Evolutionary conservation across 495 filamentous ascomycete genomes (phyloP), one percentile per base, ranked within the genome.

Genomic region (Aspergillus asperescens): DNA sequence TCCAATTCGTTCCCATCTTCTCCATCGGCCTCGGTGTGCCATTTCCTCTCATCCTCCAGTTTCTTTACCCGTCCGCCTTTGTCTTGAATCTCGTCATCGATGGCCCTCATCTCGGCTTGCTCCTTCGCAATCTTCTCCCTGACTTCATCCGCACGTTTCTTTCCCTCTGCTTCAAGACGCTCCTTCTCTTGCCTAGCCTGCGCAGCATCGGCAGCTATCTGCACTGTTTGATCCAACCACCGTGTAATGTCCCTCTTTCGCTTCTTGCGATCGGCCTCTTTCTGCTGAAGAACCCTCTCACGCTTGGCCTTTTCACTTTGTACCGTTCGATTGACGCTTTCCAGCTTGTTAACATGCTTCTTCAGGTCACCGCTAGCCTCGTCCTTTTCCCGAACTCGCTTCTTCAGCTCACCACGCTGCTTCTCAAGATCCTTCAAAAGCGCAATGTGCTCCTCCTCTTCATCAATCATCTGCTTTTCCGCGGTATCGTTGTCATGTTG

Each of bases 311-410:
- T 88, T 59, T 83, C 82, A 47, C 85, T 85, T 62, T 95, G 86
- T 8, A 90, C 89, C n/a, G 81, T 78, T 44, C 89, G 79, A 68
- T 95, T 96, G 43, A 84, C 74, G 25, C 89, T 83, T 59, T 96
- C 90, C 19, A 93, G 75, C 24, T 80, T 79, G 40, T 86, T 81
- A 25, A 92, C 86, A 58, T 96, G 86, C 50, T 84, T 86, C 61
- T 84, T 87, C 24, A 96, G 65, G 61, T 87, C 85, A 39, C 85
- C 81, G n/a, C 84, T 91, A 23, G 80, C 82, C 52, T 94, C 88
- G 53, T 95, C 89, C 64, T 88, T 90, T 57, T 95, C 89, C 62
- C 85, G 90, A 32, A 90, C 77, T 32, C 81, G 76, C 59, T 85
- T 82, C 60, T 71, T 84, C 57, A 94, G 79, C 27, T 84, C 79